Evolutionary conservation across 2,329 filamentous ascomycete species (phyloP).

Genomic region (Phyllosticta citrichinensis): DNA sequence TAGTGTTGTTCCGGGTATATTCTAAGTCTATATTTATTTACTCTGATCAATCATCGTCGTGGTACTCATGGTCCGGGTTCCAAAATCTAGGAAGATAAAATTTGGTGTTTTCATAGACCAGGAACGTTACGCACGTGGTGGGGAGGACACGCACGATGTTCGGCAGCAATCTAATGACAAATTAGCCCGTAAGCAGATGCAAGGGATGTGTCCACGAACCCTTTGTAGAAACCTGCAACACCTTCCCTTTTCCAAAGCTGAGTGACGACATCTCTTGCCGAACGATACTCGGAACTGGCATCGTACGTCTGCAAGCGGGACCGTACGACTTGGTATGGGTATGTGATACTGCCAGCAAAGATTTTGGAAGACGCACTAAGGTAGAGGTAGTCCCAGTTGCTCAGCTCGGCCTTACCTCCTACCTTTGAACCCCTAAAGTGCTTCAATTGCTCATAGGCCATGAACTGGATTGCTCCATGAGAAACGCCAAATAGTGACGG

Average conservation of each 20-base stretch:
- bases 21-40: neutral
- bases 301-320: conserved; percentile 84
- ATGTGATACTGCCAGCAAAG: conserved; percentile 79
- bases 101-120: conserved; percentile 93
- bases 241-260: conserved; percentile 77
- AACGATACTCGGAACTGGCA: conserved; percentile 62
- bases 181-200: conserved; percentile 1
- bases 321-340: conserved; percentile 88
- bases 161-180: conserved; percentile 51
- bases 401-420: conserved; percentile 34
- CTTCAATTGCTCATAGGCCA: conserved; percentile 76
- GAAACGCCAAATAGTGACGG: conserved; percentile 78
- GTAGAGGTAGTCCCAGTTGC: conserved; percentile 67
- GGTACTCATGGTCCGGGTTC: conserved; percentile 3
- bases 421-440: conserved; percentile 42
- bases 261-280: conserved; percentile 58
- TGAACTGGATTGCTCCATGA: conserved; percentile 92
- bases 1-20: neutral
- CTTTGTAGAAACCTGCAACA: conserved; percentile 77
- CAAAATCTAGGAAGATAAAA: conserved; percentile 48
- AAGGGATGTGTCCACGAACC: conserved; percentile 31
- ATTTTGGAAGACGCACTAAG: conserved; percentile 76
- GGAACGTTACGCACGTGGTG: conserved; percentile 90
- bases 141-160: conserved; percentile 87
- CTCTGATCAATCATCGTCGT: neutral